phyloP scores from a whole-genome alignment of 176 grass and related monocot genomes.

The Tillandsia leiboldiana region DNA sequence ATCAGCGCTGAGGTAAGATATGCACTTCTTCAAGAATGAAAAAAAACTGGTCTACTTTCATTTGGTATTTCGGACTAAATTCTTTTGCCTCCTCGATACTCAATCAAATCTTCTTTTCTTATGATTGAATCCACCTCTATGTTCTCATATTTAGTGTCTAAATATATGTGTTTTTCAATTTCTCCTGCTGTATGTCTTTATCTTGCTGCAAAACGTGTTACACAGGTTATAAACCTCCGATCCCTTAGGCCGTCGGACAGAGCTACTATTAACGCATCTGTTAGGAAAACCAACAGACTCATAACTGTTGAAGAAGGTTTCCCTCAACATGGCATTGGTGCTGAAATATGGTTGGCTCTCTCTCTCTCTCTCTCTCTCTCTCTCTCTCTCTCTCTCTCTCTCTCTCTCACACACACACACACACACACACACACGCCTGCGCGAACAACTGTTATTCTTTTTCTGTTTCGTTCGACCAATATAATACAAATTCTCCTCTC shows the following conservation, averaged over 20 bases:
- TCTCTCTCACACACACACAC: neutral
- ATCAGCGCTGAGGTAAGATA: slow-evolving; percentile 77
- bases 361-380: neutral
- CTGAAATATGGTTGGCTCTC: slow-evolving; percentile 74
- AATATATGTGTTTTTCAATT: slow-evolving; percentile 4
- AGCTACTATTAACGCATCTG: slow-evolving; percentile 75
- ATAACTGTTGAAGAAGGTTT: slow-evolving; percentile 88
- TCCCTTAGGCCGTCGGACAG: slow-evolving; percentile 84
- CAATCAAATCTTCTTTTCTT: too few species aligned
- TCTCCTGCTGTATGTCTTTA: neutral
- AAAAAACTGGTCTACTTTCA: too few species aligned
- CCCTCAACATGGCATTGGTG: slow-evolving; percentile 85
- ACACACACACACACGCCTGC: neutral
- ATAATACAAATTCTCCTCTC: too few species aligned
- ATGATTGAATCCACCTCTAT: too few species aligned
- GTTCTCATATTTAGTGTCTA: neutral
- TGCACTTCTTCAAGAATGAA: too few species aligned
- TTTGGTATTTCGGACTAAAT: too few species aligned
- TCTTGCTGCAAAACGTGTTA: slow-evolving; percentile 9
- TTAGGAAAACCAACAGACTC: slow-evolving; percentile 89
- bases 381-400: neutral
- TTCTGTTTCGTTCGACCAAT: too few species aligned
- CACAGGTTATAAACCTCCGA: slow-evolving; percentile 91
- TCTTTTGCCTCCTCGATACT: too few species aligned
- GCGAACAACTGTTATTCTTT: too few species aligned